Evolutionary conservation across 176 grass and related monocot species (phyloP).

Genomic region (Pontederia crassipes): DNA sequence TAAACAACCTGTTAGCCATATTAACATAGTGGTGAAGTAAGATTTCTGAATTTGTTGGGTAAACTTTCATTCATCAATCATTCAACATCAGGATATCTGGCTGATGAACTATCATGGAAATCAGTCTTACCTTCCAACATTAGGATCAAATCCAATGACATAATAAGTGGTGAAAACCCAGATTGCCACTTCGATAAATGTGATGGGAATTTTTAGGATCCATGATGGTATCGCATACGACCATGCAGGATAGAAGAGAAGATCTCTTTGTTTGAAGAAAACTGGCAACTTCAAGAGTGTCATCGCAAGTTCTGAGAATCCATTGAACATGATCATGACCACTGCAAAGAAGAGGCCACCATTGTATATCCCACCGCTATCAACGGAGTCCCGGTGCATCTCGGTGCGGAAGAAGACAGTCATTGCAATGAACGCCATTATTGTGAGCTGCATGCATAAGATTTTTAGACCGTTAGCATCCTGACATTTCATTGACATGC

Average conservation of each 20-base stretch:
- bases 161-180: constrained; percentile 84
- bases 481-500: not conserved
- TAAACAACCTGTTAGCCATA: constrained; percentile 47
- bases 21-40: not conserved
- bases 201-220: constrained; percentile 78
- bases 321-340: constrained; percentile 77
- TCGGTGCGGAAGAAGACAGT: constrained; percentile 75
- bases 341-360: constrained; percentile 65
- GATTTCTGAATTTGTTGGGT: not conserved
- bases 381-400: constrained; percentile 37
- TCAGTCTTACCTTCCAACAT: constrained; percentile 59
- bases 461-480: not conserved
- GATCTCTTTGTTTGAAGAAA: constrained; percentile 91
- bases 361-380: constrained; percentile 39
- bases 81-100: too few relatives aligned
- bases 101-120: not conserved
- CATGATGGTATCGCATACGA: constrained; percentile 68
- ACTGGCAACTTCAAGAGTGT: constrained; percentile 64
- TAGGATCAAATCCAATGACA: constrained; percentile 79
- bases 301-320: constrained; percentile 61
- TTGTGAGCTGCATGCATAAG: constrained; percentile 33
- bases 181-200: constrained; percentile 60
- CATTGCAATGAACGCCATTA: constrained; percentile 60
- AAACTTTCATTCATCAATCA: too few relatives aligned
- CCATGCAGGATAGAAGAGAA: constrained; percentile 92